A percentile compares a stretch with the other conserved stretches of the same genome.
phyloP scores from a whole-genome alignment of 192 early-diverging fungal species.

The Umbelopsis ramanniana region DNA sequence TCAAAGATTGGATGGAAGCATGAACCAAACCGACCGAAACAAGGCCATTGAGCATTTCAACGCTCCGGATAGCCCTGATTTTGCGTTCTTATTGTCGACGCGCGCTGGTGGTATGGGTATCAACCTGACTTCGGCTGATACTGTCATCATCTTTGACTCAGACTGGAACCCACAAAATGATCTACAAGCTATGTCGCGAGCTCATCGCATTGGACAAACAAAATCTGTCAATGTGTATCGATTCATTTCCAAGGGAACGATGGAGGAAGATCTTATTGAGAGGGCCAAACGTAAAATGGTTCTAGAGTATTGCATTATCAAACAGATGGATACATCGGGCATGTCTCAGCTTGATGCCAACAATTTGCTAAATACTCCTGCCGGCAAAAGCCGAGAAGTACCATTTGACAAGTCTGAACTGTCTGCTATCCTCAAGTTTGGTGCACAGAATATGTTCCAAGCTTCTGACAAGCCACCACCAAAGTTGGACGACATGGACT shows the following conservation, averaged over 20 bases:
- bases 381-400: conserved; percentile 32
- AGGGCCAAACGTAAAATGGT: conserved; percentile 99
- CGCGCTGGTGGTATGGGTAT: conserved; percentile 97
- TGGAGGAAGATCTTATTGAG: conserved; percentile 98
- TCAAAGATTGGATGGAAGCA: conserved; percentile 94
- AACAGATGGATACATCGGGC: conserved; percentile 75
- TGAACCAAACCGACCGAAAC: conserved; percentile 88
- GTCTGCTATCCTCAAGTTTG: conserved; percentile 96
- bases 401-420: conserved; percentile 89
- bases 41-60: conserved; percentile 98
- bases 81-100: conserved; percentile 96
- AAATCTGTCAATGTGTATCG: conserved; percentile 97
- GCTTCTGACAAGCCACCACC: conserved; percentile 66
- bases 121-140: conserved; percentile 96
- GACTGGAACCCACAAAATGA: conserved; percentile 98
- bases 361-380: conserved; percentile 44
- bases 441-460: conserved; percentile 96
- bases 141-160: conserved; percentile 94
- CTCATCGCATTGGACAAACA: conserved; percentile 98
- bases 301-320: conserved; percentile 98
- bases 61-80: conserved; percentile 89
- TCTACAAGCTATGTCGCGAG: conserved; percentile 96
- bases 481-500: conserved; percentile 91
- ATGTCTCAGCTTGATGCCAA: conserved; percentile 32
- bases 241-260: conserved; percentile 95